Percentiles rank a stretch among this genome's conserved stretches.
Evolutionary conservation across 495 filamentous ascomycete species (phyloP).

Genomic region (Cenococcum geophilum): DNA sequence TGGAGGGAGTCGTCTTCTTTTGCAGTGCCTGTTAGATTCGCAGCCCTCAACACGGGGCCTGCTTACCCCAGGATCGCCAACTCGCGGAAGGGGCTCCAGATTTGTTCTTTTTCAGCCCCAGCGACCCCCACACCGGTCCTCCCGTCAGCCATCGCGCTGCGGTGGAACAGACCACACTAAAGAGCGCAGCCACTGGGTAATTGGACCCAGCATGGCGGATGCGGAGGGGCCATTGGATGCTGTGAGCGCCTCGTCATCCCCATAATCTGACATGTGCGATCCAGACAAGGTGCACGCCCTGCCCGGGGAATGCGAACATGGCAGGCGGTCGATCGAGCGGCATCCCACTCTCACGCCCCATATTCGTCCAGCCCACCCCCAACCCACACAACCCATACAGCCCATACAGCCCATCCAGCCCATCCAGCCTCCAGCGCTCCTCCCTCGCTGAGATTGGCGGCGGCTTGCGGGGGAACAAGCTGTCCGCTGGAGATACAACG

Average conservation of each 20-base stretch:
- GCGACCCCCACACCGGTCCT: slow-evolving; percentile 8
- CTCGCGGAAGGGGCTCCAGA: slow-evolving; percentile 1
- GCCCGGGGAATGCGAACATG: not conserved
- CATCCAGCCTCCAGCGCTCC: no score
- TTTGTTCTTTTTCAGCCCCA: slow-evolving; percentile 6
- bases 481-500: not conserved
- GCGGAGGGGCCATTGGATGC: not conserved
- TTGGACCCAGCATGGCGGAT: slow-evolving; percentile 4
- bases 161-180: slow-evolving; percentile 4
- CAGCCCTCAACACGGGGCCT: not conserved
- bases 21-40: not conserved
- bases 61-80: slow-evolving; percentile 10
- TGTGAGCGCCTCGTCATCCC: slow-evolving; percentile 7
- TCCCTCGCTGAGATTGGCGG: not conserved
- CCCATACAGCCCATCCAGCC: not conserved
- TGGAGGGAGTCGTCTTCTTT: not conserved
- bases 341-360: not conserved
- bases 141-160: slow-evolving; percentile 12
- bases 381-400: not conserved
- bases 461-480: not conserved
- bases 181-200: slow-evolving; percentile 12
- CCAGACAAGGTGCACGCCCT: slow-evolving; percentile 1
- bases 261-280: slow-evolving; percentile 16
- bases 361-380: no score
- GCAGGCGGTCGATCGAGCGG: slow-evolving; percentile 3